These are phyloP conservation scores for Solanum pinnatisectum DNA, from an alignment of 257 asterid species.

Conservation along the genomic window DNA sequence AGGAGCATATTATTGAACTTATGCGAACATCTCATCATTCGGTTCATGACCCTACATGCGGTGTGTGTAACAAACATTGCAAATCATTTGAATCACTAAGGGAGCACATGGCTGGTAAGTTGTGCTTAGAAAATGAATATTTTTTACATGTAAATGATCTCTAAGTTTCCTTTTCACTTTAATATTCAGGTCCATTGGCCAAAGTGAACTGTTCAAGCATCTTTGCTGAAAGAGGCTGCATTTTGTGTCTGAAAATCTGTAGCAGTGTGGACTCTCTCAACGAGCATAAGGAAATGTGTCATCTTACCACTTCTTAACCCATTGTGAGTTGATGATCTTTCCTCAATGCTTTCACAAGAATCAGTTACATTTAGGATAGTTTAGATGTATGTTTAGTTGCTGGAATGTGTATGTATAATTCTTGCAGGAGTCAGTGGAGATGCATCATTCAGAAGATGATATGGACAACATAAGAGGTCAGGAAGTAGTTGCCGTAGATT, in stretches of 20 bases:
- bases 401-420: no score
- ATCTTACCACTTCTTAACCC: neutral
- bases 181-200: neutral
- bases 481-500: no score
- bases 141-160: neutral
- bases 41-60: no score
- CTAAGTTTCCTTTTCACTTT: neutral
- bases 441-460: no score
- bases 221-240: neutral
- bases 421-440: no score
- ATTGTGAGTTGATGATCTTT: neutral
- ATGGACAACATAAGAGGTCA: no score
- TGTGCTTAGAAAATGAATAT: neutral
- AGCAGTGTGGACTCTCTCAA: neutral
- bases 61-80: neutral
- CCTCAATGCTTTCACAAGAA: no score
- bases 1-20: no score
- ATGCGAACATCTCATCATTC: no score
- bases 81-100: neutral
- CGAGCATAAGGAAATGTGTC: neutral
- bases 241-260: neutral
- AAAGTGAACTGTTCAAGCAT: neutral
- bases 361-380: no score
- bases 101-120: neutral
- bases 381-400: no score